A percentile compares a stretch with the other conserved stretches of the same genome.
Conservation (phyloP, 2,329 filamentous ascomycete genomes). For the Fusarium buxicola region DNA sequence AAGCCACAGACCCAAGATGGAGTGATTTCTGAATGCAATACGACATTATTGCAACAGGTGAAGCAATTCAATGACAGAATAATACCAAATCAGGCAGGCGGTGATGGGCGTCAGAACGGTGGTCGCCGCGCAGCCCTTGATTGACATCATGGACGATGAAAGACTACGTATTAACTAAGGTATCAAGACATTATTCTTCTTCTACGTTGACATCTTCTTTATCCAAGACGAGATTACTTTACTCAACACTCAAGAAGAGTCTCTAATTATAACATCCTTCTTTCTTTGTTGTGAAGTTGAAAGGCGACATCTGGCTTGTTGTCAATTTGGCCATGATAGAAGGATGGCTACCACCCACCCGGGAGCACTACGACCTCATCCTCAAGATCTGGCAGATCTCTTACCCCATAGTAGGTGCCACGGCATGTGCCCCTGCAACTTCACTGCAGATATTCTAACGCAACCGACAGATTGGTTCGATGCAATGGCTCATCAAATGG, state of each 20-base stretch:
- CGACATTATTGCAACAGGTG: not conserved
- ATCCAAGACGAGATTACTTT: not conserved
- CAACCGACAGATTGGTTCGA: conserved; percentile 69
- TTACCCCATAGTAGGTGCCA: conserved; percentile 63
- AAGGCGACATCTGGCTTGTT: not conserved
- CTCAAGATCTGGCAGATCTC: conserved; percentile 63
- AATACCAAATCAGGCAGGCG: conserved; percentile 30
- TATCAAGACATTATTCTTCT: not conserved
- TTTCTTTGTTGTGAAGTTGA: conserved; percentile 1
- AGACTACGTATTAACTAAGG: too few species aligned
- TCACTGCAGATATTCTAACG: conserved; percentile 14
- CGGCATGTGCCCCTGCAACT: not conserved
- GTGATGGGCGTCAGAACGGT: conserved; percentile 41
- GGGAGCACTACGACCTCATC: conserved; percentile 67
- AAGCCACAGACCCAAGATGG: not conserved
- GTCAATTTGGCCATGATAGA: conserved; percentile 60
- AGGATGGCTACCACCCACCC: conserved; percentile 68
- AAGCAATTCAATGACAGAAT: not conserved
- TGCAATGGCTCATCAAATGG: conserved; percentile 82
- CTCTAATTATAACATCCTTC: rapidly evolving
- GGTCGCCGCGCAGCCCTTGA: conserved; percentile 23
- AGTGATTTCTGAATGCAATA: not conserved
- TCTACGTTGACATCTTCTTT: not conserved
- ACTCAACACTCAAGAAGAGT: too few species aligned
- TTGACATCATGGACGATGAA: conserved; percentile 40